phyloP scores from a whole-genome alignment of 108 stramenopile species.

The Poteriospumella lacustris region DNA sequence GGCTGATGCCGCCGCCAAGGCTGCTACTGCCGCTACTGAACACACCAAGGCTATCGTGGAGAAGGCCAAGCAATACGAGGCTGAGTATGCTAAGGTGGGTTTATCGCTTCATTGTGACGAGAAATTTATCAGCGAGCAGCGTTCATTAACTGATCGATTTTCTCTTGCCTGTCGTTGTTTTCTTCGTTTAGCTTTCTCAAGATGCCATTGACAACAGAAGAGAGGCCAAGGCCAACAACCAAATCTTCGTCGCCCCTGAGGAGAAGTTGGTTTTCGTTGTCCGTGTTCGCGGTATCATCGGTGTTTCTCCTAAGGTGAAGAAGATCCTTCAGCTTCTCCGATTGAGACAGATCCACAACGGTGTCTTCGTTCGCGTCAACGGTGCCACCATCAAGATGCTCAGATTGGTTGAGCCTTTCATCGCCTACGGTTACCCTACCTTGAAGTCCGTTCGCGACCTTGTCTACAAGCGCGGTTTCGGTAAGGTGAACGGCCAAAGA shows the following conservation, averaged over 20 bases:
- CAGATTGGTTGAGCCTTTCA: slow-evolving; percentile 95
- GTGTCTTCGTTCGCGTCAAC: slow-evolving; percentile 95
- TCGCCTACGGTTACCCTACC: slow-evolving; percentile 96
- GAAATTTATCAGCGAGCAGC: no score
- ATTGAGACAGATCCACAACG: slow-evolving; percentile 98
- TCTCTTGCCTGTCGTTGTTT: no score
- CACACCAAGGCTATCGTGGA: no score
- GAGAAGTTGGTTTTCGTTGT: slow-evolving; percentile 91
- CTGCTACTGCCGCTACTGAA: no score
- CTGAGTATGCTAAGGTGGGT: no score
- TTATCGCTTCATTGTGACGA: no score
- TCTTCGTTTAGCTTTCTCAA: slow-evolving; percentile 20
- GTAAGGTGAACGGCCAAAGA: slow-evolving; percentile 87
- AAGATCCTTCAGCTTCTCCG: slow-evolving; percentile 99
- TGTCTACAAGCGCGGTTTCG: slow-evolving; percentile 98
- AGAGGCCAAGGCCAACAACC: slow-evolving; percentile 85
- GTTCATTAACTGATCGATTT: no score
- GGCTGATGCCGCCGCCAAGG: no score
- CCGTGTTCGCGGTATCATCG: slow-evolving; percentile 98
- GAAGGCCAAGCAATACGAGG: no score
- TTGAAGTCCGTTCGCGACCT: slow-evolving; percentile 87
- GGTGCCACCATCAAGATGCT: slow-evolving; percentile 98
- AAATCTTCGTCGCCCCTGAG: slow-evolving; percentile 91
- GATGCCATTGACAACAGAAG: slow-evolving; percentile 86
- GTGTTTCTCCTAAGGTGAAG: slow-evolving; percentile 87